Evolutionary conservation across 352 stramenopile genomes (phyloP).

Genomic region (Phytophthora crassamura): DNA sequence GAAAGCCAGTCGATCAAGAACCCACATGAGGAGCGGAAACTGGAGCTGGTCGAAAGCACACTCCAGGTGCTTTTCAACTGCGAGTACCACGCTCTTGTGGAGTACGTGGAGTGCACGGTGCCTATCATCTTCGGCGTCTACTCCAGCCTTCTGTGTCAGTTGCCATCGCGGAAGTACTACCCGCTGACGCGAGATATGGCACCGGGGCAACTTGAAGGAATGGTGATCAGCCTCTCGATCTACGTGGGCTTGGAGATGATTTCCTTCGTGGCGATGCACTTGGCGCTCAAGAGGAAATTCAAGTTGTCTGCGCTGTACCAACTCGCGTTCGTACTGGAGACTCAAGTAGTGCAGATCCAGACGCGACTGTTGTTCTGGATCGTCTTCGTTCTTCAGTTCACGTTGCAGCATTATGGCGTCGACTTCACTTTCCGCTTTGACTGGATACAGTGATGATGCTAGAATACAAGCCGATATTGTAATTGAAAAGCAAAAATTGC

Average conservation of each 20-base stretch:
- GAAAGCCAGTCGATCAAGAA: too few relatives aligned
- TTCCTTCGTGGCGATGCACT: slow-evolving; percentile 6
- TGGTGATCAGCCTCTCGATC: too few relatives aligned
- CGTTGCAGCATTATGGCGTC: slow-evolving; percentile 18
- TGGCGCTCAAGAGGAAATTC: slow-evolving; percentile 12
- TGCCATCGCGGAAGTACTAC: too few relatives aligned
- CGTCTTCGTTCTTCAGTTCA: slow-evolving; percentile 11
- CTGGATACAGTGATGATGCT: slow-evolving; percentile 9
- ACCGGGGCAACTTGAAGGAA: slow-evolving; percentile 14
- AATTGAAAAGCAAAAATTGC: too few relatives aligned
- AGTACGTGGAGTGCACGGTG: too few relatives aligned
- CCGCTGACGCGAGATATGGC: too few relatives aligned
- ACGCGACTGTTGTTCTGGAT: slow-evolving; percentile 2
- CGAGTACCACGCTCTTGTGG: too few relatives aligned
- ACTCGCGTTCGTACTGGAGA: slow-evolving; percentile 41
- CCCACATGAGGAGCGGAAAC: too few relatives aligned
- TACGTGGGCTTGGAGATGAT: slow-evolving; percentile 15
- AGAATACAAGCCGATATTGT: too few relatives aligned
- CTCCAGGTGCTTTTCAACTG: too few relatives aligned
- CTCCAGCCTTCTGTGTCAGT: slow-evolving; percentile 20
- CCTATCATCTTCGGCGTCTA: too few relatives aligned
- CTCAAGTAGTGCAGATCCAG: slow-evolving; percentile 7
- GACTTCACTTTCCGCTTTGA: slow-evolving; percentile 30
- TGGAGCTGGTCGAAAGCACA: too few relatives aligned
- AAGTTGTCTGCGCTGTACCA: slow-evolving; percentile 18